phyloP scores from a whole-genome alignment of 2,329 filamentous ascomycete genomes.

The Coniella vitis region DNA sequence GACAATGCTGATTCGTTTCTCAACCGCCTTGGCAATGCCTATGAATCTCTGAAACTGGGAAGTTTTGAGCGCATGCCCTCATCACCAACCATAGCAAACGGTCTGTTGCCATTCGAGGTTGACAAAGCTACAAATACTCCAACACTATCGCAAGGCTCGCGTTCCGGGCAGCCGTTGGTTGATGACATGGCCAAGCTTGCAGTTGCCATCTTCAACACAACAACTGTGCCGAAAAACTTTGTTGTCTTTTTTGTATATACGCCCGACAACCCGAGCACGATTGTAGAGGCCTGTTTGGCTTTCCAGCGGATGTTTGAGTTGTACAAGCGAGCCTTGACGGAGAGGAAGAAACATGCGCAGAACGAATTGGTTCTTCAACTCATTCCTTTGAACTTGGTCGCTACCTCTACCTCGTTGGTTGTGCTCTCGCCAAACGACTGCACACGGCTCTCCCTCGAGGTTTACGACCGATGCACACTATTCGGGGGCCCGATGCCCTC shows the following conservation, averaged over 20 bases:
- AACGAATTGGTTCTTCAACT: conserved; percentile 74
- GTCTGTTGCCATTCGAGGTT: conserved; percentile 43
- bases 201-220: conserved; percentile 36
- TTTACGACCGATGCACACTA: conserved; percentile 67
- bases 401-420: conserved; percentile 54
- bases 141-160: conserved; percentile 32
- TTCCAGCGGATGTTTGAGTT: conserved; percentile 67
- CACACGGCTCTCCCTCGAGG: conserved; percentile 60
- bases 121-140: conserved; percentile 38
- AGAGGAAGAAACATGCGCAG: conserved; percentile 37
- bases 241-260: conserved; percentile 74
- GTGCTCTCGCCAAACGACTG: conserved; percentile 56
- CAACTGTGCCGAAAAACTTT: conserved; percentile 49
- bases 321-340: conserved; percentile 46
- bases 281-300: conserved; percentile 65
- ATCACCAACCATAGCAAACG: conserved; percentile 36
- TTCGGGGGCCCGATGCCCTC: conserved; percentile 52
- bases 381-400: conserved; percentile 61
- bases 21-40: conserved; percentile 59
- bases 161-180: conserved; percentile 37
- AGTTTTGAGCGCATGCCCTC: conserved; percentile 47
- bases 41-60: conserved; percentile 69
- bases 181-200: conserved; percentile 44
- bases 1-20: conserved; percentile 59
- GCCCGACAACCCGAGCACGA: conserved; percentile 51